Evolutionary conservation across 768 basidiomycete species (phyloP).

Genomic region (Psilocybe cyanescens): DNA sequence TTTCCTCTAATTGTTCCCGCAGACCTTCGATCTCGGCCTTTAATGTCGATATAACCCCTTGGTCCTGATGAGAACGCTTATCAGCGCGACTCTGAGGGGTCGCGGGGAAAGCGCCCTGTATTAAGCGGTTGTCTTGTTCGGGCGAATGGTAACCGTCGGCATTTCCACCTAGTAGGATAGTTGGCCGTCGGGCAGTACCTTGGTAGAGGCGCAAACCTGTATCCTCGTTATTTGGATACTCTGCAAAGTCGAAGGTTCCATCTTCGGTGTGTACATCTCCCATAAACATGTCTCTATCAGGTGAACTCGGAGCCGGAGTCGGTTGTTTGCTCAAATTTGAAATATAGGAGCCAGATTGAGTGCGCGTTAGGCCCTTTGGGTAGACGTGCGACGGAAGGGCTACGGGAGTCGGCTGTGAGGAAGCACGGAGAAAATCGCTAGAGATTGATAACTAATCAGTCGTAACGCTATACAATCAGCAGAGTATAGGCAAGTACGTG

Average conservation of each 20-base stretch:
- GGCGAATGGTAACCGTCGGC: not conserved
- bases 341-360: constrained; percentile 53
- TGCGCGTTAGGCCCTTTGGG: constrained; percentile 22
- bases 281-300: not conserved
- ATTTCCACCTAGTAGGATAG: not conserved
- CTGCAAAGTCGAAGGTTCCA: not conserved
- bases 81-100: not conserved
- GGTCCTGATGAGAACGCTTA: not conserved
- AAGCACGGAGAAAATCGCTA: not conserved
- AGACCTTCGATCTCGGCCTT: constrained; percentile 12
- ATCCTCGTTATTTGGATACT: not conserved
- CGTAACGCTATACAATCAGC: not conserved
- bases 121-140: not conserved
- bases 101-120: not conserved
- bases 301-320: constrained; percentile 50
- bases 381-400: not conserved
- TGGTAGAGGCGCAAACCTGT: not conserved
- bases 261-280: not conserved
- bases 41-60: constrained; percentile 5
- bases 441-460: not conserved
- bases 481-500: constrained; percentile 9
- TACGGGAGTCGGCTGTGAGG: not conserved
- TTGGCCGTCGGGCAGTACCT: not conserved
- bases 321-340: constrained; percentile 50
- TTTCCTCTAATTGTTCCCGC: constrained; percentile 1